Conservation (phyloP, 495 filamentous ascomycete species). For the Letharia columbiana region DNA sequence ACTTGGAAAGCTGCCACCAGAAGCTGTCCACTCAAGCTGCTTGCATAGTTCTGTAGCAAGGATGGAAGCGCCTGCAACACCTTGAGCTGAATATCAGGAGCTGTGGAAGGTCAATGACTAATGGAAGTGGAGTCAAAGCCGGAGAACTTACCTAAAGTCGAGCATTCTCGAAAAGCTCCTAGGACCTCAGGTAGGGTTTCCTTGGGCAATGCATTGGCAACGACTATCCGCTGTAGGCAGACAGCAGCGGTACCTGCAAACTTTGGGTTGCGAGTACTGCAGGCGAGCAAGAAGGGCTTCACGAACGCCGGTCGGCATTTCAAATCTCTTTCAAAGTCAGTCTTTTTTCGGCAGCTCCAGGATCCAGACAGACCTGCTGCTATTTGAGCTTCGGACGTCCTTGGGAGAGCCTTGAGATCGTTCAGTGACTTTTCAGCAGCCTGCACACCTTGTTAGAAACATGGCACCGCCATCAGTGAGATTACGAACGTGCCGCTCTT, state of each 20-base stretch:
- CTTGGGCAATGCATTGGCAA: constrained; percentile 65
- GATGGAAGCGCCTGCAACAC: constrained; percentile 91
- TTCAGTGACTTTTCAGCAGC: constrained; percentile 90
- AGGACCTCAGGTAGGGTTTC: constrained; percentile 72
- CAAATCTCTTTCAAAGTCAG: constrained; percentile 56
- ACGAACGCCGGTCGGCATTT: constrained; percentile 72
- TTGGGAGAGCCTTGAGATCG: constrained; percentile 73
- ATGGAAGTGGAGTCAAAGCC: not conserved
- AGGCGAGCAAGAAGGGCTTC: constrained; percentile 87
- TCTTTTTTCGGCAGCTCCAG: not conserved
- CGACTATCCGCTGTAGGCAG: constrained; percentile 80
- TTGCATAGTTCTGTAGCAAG: constrained; percentile 80
- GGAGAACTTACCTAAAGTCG: constrained; percentile 35
- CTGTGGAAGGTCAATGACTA: constrained; percentile 24
- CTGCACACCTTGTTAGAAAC: constrained; percentile 35
- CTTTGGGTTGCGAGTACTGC: constrained; percentile 77
- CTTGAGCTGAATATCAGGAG: constrained; percentile 89
- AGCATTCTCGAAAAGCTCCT: constrained; percentile 76
- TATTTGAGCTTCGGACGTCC: constrained; percentile 72
- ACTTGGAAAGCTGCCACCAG: constrained; percentile 76
- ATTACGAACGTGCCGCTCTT: constrained; percentile 53
- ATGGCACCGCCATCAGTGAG: constrained; percentile 7
- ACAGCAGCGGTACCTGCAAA: constrained; percentile 78
- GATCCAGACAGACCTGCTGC: constrained; percentile 55
- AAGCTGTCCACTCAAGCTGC: constrained; percentile 69